A percentile compares a stretch with the other conserved stretches of the same genome.
These are phyloP conservation scores for Trichoderma simmonsii DNA, from an alignment of 2,329 filamentous ascomycete genomes.

Conservation along the genomic window DNA sequence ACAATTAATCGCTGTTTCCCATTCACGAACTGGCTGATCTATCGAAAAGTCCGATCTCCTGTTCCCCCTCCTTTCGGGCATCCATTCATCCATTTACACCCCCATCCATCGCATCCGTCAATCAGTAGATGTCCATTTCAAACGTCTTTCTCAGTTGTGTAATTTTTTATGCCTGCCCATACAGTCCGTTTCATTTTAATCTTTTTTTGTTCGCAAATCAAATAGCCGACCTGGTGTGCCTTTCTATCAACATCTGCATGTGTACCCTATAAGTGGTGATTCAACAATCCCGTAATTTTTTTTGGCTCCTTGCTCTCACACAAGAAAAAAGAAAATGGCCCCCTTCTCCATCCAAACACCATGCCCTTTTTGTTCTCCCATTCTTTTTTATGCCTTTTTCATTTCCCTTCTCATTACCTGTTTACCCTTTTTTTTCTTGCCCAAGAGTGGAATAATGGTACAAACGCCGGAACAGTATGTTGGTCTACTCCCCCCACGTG, in stretches of 20 bases:
- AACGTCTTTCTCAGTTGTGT: not conserved
- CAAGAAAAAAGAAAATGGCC: not conserved
- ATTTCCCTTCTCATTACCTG: not conserved
- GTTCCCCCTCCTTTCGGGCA: not conserved
- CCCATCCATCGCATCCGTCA: not conserved
- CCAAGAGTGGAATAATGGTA: constrained; percentile 16
- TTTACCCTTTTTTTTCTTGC: not conserved
- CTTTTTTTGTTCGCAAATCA: not conserved
- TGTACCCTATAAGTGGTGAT: not conserved
- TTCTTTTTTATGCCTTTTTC: not conserved
- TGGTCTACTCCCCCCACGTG: not conserved
- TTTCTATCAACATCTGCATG: constrained; percentile 1
- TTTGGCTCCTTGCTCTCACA: not conserved
- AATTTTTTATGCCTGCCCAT: not conserved
- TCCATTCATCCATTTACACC: not conserved
- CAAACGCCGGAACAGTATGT: not conserved
- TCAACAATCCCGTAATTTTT: not conserved
- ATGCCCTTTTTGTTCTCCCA: not conserved
- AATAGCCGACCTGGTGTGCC: not conserved
- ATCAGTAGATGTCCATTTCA: not conserved
- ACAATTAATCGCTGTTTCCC: not conserved
- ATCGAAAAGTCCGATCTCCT: not conserved
- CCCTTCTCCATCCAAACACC: not conserved
- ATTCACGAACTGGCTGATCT: not conserved
- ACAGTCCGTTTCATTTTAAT: not conserved